These are phyloP conservation scores for Croton laevigatus DNA, from an alignment of 441 rosid genomes.

Conservation along the genomic window DNA sequence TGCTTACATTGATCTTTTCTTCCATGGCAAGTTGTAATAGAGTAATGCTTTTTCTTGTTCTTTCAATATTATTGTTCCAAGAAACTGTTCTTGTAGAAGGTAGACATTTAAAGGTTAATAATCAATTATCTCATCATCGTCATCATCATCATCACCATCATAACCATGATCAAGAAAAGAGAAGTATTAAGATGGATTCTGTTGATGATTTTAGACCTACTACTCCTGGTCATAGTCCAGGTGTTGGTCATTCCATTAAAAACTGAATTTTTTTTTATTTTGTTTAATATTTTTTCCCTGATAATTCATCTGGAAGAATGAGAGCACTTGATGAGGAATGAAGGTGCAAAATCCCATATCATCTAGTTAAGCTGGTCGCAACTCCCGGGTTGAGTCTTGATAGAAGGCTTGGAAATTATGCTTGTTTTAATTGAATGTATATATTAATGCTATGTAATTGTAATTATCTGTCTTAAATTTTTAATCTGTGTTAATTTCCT, in stretches of 20 bases:
- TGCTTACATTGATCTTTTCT: not conserved
- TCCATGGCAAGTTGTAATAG: slow-evolving; percentile 34
- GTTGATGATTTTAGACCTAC: slow-evolving; percentile 55
- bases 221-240: slow-evolving; percentile 72
- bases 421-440: not conserved
- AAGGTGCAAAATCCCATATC: no score
- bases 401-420: not conserved
- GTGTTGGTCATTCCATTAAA: slow-evolving; percentile 62
- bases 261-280: slow-evolving; percentile 19
- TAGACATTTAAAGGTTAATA: slow-evolving; percentile 30
- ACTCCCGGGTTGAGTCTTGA: no score
- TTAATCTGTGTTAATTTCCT: not conserved
- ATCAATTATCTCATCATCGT: no score
- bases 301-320: not conserved
- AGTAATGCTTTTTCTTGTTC: slow-evolving; percentile 20
- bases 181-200: slow-evolving; percentile 36
- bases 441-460: not conserved
- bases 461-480: no score
- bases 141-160: no score
- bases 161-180: slow-evolving; percentile 13
- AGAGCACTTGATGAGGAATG: not conserved
- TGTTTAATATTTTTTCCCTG: no score
- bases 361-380: no score
- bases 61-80: slow-evolving; percentile 31
- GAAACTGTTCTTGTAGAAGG: slow-evolving; percentile 35